phyloP scores from a whole-genome alignment of 441 rosid species.

The Theobroma grandiflorum region DNA sequence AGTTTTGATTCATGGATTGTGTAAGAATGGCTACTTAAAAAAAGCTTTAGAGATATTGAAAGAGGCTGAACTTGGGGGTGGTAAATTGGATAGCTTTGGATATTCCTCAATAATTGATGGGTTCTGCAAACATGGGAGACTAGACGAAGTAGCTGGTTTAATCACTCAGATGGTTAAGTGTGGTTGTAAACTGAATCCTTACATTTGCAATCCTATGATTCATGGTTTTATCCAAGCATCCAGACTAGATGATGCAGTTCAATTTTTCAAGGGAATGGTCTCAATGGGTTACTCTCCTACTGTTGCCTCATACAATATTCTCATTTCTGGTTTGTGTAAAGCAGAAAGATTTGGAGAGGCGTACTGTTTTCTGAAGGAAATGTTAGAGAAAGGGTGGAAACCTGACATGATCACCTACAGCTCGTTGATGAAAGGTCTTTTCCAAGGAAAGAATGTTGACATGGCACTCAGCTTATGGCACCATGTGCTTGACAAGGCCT shows the following conservation, averaged over 20 bases:
- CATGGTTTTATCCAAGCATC: conserved; percentile 68
- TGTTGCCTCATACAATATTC: conserved; percentile 71
- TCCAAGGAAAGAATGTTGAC: conserved; percentile 66
- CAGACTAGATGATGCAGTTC: conserved; percentile 66
- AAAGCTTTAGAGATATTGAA: conserved; percentile 70
- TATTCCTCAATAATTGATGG: conserved; percentile 78
- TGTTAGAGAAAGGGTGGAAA: conserved; percentile 70
- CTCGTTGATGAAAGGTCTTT: conserved; percentile 79
- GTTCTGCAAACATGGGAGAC: conserved; percentile 71
- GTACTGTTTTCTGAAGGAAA: conserved; percentile 68
- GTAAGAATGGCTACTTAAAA: conserved; percentile 77
- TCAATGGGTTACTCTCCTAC: conserved; percentile 53
- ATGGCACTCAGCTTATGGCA: conserved; percentile 74
- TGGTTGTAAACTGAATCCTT: conserved; percentile 58
- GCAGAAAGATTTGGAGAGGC: conserved; percentile 74
- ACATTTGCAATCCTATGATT: conserved; percentile 67
- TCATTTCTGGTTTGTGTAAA: conserved; percentile 78
- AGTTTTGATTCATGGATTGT: conserved; percentile 76
- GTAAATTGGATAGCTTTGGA: conserved; percentile 60
- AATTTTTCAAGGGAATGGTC: conserved; percentile 63
- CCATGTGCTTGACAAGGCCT: conserved; percentile 60
- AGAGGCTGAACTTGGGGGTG: conserved; percentile 58
- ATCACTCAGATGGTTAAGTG: conserved; percentile 52
- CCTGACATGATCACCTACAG: conserved; percentile 85
- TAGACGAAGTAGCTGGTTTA: conserved; percentile 69